Conservation (phyloP, 306 rosid genomes). For the Ochetophila trinervis region DNA sequence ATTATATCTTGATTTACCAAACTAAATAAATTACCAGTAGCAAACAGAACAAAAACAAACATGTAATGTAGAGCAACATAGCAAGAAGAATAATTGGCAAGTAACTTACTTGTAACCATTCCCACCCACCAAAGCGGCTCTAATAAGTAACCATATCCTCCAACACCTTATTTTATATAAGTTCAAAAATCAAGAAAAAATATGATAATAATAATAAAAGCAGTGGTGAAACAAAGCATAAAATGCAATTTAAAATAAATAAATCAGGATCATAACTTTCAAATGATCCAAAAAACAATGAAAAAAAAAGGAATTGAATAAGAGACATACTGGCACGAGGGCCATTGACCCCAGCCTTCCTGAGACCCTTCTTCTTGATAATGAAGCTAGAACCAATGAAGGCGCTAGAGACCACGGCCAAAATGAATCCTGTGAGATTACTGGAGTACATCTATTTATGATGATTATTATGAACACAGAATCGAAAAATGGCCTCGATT, state of each 20-base stretch:
- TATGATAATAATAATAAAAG: not conserved
- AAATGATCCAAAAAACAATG: not conserved
- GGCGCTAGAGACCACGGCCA: constrained; percentile 73
- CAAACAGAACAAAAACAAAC: not conserved
- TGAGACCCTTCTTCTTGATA: constrained; percentile 84
- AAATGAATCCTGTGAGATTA: constrained; percentile 64
- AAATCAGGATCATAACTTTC: not conserved
- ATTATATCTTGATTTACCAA: too few species aligned
- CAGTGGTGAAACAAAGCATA: not conserved
- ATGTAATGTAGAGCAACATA: not conserved
- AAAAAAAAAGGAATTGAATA: not conserved
- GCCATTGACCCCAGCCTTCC: constrained; percentile 56
- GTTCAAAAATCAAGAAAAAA: constrained; percentile 6
- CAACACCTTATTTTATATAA: constrained; percentile 49
- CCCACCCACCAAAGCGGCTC: constrained; percentile 95
- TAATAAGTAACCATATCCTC: constrained; percentile 79
- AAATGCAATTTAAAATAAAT: not conserved
- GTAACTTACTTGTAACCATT: constrained; percentile 73
- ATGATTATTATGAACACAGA: too few species aligned
- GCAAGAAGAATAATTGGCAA: not conserved
- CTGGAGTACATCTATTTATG: constrained; percentile 48
- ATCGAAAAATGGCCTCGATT: too few species aligned
- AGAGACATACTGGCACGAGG: constrained; percentile 50
- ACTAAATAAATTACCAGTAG: not conserved
- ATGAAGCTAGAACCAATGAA: constrained; percentile 87